Percentiles rank a stretch among this genome's conserved stretches.
These are phyloP conservation scores for Acacia acuminata DNA, from an alignment of 306 rosid species.

Conservation along the genomic window DNA sequence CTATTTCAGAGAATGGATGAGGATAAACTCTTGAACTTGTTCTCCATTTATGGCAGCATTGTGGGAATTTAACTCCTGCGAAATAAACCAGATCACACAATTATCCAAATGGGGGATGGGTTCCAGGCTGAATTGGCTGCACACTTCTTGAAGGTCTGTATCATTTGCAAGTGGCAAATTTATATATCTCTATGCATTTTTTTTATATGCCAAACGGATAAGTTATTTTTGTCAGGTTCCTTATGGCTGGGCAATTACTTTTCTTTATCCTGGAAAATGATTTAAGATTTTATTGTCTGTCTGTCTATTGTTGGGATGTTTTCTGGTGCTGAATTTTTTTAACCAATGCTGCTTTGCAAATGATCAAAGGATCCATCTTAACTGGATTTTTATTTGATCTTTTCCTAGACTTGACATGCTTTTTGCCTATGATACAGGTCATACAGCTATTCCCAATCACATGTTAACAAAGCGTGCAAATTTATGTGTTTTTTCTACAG, in stretches of 20 bases:
- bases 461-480: background rate
- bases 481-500: background rate
- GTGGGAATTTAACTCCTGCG: conserved; percentile 90
- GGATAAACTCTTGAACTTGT: conserved; percentile 92
- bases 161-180: conserved; percentile 11
- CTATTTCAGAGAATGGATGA: conserved; percentile 85
- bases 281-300: background rate
- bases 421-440: background rate
- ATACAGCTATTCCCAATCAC: background rate
- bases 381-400: background rate
- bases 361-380: background rate
- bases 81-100: conserved; percentile 96
- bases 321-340: background rate
- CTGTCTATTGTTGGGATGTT: background rate
- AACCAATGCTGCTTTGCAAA: background rate
- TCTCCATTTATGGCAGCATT: conserved; percentile 94
- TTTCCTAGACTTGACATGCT: background rate
- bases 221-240: background rate
- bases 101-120: conserved; percentile 97
- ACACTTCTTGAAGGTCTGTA: conserved; percentile 86
- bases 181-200: conserved; percentile 3
- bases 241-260: background rate
- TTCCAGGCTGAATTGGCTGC: conserved; percentile 97
- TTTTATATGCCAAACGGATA: conserved; percentile 6
- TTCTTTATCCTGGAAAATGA: background rate